Percentiles rank a stretch among this genome's conserved stretches.
phyloP scores from a whole-genome alignment of 345 rosid genomes.

The Eucalyptus leucophloia region DNA sequence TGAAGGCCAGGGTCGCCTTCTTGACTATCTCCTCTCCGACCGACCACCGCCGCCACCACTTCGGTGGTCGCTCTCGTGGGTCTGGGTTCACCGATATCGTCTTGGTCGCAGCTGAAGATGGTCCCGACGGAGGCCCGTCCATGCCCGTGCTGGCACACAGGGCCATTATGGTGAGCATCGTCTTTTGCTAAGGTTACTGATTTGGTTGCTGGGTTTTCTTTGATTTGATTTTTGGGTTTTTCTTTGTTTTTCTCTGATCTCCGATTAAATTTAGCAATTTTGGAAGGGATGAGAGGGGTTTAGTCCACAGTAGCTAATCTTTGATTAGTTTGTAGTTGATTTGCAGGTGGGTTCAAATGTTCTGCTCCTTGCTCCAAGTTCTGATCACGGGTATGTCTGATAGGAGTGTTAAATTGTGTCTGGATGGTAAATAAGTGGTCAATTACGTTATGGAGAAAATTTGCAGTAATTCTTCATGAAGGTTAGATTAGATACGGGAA shows the following conservation, averaged over 20 bases:
- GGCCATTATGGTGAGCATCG: slow-evolving; percentile 48
- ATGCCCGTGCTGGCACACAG: slow-evolving; percentile 61
- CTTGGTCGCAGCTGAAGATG: slow-evolving; percentile 46
- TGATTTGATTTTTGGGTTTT: not conserved
- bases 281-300: not conserved
- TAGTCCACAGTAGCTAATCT: not conserved
- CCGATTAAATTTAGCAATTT: not conserved
- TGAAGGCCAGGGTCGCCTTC: slow-evolving; percentile 24
- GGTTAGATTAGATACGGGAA: not conserved
- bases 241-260: not conserved
- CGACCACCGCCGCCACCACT: too few relatives aligned
- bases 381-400: too few relatives aligned
- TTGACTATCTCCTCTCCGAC: slow-evolving; percentile 42
- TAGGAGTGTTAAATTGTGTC: not conserved
- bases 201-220: not conserved
- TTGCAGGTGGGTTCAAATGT: not conserved
- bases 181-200: not conserved
- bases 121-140: slow-evolving; percentile 3
- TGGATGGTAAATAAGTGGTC: not conserved
- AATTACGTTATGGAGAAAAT: not conserved
- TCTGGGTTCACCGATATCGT: slow-evolving; percentile 48
- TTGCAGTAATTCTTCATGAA: not conserved
- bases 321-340: not conserved
- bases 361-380: not conserved
- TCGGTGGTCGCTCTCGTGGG: not conserved